These are phyloP conservation scores for Podosphaera aphanis DNA, from an alignment of 2,329 filamentous ascomycete genomes.

Conservation along the genomic window DNA sequence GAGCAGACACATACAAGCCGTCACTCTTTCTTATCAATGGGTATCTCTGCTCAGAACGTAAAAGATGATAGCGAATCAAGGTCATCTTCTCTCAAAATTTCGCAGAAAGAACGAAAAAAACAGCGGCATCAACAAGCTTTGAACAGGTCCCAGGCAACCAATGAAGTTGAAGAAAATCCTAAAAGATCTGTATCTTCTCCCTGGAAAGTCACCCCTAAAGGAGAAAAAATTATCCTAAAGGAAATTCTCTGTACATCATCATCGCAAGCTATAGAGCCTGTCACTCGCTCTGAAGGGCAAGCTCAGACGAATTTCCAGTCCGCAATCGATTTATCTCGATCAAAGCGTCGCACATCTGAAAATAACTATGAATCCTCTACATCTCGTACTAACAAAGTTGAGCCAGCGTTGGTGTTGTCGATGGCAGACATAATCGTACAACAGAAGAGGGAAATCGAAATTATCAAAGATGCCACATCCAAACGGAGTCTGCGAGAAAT, in stretches of 20 bases:
- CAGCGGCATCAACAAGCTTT: slow-evolving; percentile 35
- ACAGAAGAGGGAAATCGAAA: slow-evolving; percentile 64
- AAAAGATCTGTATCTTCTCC: slow-evolving; percentile 21
- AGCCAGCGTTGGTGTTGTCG: slow-evolving; percentile 43
- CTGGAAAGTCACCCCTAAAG: slow-evolving; percentile 38
- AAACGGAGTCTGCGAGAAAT: slow-evolving; percentile 86
- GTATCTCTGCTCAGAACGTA: slow-evolving; percentile 26
- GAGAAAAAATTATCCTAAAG: slow-evolving; percentile 26
- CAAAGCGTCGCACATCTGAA: neutral
- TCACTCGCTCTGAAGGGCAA: neutral
- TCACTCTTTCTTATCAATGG: slow-evolving; percentile 28
- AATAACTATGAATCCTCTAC: slow-evolving; percentile 23
- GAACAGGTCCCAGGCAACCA: slow-evolving; percentile 20
- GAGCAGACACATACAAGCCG: slow-evolving; percentile 33
- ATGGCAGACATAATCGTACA: slow-evolving; percentile 76
- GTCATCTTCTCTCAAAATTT: slow-evolving; percentile 36
- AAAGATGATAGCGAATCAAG: slow-evolving; percentile 16
- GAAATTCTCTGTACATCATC: slow-evolving; percentile 21
- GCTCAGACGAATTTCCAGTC: neutral
- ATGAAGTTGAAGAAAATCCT: slow-evolving; percentile 21
- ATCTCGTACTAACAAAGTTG: slow-evolving; percentile 36
- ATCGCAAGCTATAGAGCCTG: slow-evolving; percentile 8
- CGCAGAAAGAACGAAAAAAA: slow-evolving; percentile 79
- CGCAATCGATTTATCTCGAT: neutral
- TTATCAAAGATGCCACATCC: slow-evolving; percentile 59